These are phyloP conservation scores for Flaveria bidentis DNA, from an alignment of 129 eudicot genomes.

Conservation along the genomic window DNA sequence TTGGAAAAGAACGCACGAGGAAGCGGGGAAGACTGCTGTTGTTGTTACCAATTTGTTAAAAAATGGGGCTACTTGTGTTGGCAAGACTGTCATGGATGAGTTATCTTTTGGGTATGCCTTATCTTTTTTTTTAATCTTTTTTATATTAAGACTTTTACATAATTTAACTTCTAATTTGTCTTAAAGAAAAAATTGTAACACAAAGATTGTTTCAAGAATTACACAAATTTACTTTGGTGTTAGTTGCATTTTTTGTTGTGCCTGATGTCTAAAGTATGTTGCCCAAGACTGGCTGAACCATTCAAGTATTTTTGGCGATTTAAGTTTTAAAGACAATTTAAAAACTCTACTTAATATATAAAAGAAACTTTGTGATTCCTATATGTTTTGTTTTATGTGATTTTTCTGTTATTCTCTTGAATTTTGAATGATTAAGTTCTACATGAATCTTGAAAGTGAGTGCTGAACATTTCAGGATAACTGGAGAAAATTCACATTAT, in stretches of 20 bases:
- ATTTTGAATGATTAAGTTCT: background rate
- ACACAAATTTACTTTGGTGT: background rate
- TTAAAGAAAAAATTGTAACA: background rate
- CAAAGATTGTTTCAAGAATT: background rate
- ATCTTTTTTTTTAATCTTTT: background rate
- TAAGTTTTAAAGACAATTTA: background rate
- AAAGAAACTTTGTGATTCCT: background rate
- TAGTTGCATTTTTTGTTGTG: background rate
- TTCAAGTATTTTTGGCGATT: slow-evolving; percentile 5
- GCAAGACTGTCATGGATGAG: slow-evolving; percentile 84
- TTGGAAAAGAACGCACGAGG: slow-evolving; percentile 82
- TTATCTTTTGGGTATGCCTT: slow-evolving; percentile 66
- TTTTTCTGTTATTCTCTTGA: background rate
- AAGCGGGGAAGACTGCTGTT: slow-evolving; percentile 72
- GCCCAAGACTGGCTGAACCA: background rate
- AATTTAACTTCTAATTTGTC: background rate
- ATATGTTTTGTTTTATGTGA: background rate
- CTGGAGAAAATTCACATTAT: slow-evolving; percentile 76
- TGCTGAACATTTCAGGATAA: slow-evolving; percentile 58
- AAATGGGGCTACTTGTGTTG: slow-evolving; percentile 81
- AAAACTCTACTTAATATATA: background rate
- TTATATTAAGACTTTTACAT: background rate
- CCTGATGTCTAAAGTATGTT: background rate
- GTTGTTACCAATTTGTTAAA: slow-evolving; percentile 69
- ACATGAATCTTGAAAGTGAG: slow-evolving; percentile 31